Evolutionary conservation across 371 early-diverging fungal species (phyloP), one percentile per base, ranked within the genome.

Genomic region (Mucor saturninus): DNA sequence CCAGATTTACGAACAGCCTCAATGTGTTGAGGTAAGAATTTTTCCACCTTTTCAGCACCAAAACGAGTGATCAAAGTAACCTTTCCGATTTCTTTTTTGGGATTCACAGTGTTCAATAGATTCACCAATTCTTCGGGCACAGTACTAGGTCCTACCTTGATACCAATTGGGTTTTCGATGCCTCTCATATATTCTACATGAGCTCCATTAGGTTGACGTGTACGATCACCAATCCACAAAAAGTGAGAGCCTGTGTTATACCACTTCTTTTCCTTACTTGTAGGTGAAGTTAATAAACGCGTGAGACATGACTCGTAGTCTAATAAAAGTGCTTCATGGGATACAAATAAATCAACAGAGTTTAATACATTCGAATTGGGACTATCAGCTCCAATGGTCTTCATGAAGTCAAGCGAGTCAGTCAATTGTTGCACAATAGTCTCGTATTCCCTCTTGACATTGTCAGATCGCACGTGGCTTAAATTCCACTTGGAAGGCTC

Each of bases 141-240:
- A 81, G 96, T 95, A 39, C 87, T 86, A 3, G 98, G 98, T 0
- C 97, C 98, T 7, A 95, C 94, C 71, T 98, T 98, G 73, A 98
- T 88, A 52, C 98, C 98, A 48, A 98, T 91, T 2, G 98, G 98
- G 76, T 98, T 98, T 62, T 84, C 87, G 38, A 98, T 87, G 26
- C 98, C 98, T 60, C 94, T 84, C 75, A 97, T 95, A 79, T 95
- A 98, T 69, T 98, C 97, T 15, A 98, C 87, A 64, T 98, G 98
- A 0, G 94, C 98, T 39, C 95, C 95, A 73, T 94, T 89, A 8
- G 96, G 85, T 71, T 97, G 97, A 26, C 98, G 87, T 7, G 98
- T 98, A 54, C 98, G 89, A 77, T 98, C 98, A 28, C 98, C 98
- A 59, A 97, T 94, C 98, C 98, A 98, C 75, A 98, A 81, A 75